phyloP scores from a whole-genome alignment of 176 grass and related monocot species.

The Rhynchospora pubera region DNA sequence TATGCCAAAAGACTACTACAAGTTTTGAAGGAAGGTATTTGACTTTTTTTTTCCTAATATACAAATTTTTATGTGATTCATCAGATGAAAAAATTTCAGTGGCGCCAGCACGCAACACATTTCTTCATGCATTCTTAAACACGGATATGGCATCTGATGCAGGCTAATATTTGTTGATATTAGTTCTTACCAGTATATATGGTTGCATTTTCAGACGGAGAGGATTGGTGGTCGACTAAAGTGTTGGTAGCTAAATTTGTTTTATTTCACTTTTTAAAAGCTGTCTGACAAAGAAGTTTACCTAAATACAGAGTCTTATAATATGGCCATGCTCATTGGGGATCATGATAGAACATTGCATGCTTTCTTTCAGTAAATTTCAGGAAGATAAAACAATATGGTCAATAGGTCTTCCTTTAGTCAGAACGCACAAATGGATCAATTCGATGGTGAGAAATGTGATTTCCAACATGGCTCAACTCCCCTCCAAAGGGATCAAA shows the following conservation, averaged over 20 bases:
- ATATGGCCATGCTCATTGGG: background rate
- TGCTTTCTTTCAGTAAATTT: background rate
- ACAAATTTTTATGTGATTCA: too few species aligned
- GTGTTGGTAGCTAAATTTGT: background rate
- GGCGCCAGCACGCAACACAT: background rate
- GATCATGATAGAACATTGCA: background rate
- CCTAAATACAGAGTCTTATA: background rate
- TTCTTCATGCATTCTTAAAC: background rate
- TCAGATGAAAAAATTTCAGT: too few species aligned
- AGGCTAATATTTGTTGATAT: too few species aligned
- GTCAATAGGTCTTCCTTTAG: too few species aligned
- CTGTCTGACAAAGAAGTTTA: background rate
- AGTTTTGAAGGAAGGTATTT: too few species aligned
- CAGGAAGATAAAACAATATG: too few species aligned
- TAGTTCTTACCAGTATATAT: background rate
- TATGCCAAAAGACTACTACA: too few species aligned
- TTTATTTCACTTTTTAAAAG: too few species aligned
- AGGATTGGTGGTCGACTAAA: background rate
- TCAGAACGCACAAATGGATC: constrained; percentile 37
- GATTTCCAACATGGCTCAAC: constrained; percentile 27
- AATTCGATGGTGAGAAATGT: constrained; percentile 8
- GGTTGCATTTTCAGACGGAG: background rate
- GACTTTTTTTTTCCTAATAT: too few species aligned
- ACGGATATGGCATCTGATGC: background rate
- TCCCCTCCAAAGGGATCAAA: constrained; percentile 34